Evolutionary conservation across 176 grass and related monocot species (phyloP), one percentile per base, ranked within the genome.

Genomic region (Raddia guianensis): DNA sequence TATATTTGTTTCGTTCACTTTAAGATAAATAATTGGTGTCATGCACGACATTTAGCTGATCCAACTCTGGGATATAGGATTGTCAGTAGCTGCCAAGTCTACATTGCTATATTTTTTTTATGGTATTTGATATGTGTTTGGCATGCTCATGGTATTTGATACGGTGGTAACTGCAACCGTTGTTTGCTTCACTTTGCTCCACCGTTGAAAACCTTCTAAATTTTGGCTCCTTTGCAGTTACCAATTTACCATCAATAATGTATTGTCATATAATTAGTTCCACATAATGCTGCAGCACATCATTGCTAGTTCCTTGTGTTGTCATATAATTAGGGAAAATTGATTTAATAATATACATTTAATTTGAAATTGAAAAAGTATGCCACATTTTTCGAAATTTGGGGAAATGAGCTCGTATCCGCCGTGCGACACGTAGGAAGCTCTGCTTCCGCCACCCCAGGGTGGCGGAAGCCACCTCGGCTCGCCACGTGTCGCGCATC

Each of bases 61-160:
- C 15, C 47, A 51, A 27, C 12, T 65, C 60, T 65, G 10, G 75
- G 75, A 63, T 46, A 51, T 49, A 13, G 27, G 15, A n/a, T 8
- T 65, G 33, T 51, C 27, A 16, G 15, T n/a, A 64, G 8, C 58
- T 63, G 46, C 74, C 12, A 11, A 4, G 8, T 48, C 42, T 35
- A 40, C 15, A 49, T 65, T 10, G 8, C 15, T 78, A 3, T 33
- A 27, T 14, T 80, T 57, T 14, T 48, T 19, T 15, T 75, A 8
- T 56, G 74, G 20, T 49, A 50, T 77, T 72, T 13, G 35, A 43
- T 74, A 3, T 60, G 45, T 54, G 19, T 48, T 76, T 63, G 12
- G 3, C 19, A 14, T 65, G 77, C 47, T 57, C 59, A 15, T 65
- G 42, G 34, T 75, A 53, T 63, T 0, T 5, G 20, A 76, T 18